Evolutionary conservation across 805 yeast species (phyloP), one percentile per base, ranked within the genome.

Genomic region (Metschnikowia noctiluminum): DNA sequence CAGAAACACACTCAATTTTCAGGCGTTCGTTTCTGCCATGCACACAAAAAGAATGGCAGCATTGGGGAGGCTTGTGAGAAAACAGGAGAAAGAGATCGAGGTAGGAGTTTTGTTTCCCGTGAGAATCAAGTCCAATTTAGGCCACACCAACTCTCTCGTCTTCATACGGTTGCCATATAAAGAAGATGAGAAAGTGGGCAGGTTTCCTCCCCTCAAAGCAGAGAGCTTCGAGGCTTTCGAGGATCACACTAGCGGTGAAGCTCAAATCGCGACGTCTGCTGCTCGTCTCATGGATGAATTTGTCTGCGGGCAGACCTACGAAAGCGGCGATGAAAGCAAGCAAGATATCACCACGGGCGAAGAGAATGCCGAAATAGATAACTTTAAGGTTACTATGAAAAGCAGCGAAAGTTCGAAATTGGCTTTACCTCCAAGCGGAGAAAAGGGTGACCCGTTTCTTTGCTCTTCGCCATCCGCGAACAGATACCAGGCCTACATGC

Each of bases 151-250:
- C 50, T 73, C 76, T 0, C 73, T 88, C 46, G 65, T 77, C 0
- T 61, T 83, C 53, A 74, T 75, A 11, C 69, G 83, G 40, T 61
- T 89, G 11, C 94, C 96, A 1, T 87, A 79, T 63, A 76, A 78
- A 38, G 96, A 88, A 54, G 96, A 90, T 62, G 85, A 82, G 53
- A 79, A 80, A 55, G 70, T 81, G 13, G 80, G 90, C 2, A 73
- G 71, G 26, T 79, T 85, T 55, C 71, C 73, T 0, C 34, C 38
- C 9, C 57, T 71, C 28, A 46, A 62, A 2, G 49, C 45, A 9
- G 27, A 21, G 21, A 21, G 21, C 21, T 21, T 21, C 21, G 4
- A 21, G 21, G 21, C 21, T 2, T 21, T 21, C 21, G 21, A 21
- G 21, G 21, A 21, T 21, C 21, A 4, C 21, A 21, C 21, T 4